Conservation (phyloP, 371 early-diverging fungal species). For the Mucor irregularis region DNA sequence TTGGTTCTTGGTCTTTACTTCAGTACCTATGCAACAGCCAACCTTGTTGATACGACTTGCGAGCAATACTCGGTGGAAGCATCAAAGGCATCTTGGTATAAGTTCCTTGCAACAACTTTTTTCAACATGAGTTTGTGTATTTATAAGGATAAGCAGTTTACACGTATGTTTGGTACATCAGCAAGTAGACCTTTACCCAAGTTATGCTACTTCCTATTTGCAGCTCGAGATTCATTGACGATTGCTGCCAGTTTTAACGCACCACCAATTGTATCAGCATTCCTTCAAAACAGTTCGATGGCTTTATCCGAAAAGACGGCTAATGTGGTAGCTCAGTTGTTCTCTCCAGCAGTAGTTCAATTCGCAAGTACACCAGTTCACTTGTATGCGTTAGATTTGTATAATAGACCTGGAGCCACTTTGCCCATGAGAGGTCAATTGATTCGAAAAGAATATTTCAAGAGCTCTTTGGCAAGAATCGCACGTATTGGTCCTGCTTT, state of each 20-base stretch:
- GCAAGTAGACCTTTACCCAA: constrained; percentile 51
- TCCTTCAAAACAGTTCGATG: constrained; percentile 22
- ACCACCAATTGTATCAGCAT: constrained; percentile 41
- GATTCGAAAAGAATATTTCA: constrained; percentile 56
- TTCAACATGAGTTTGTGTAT: constrained; percentile 62
- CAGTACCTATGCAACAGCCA: constrained; percentile 61
- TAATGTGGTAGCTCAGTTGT: constrained; percentile 47
- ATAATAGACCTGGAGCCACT: constrained; percentile 50
- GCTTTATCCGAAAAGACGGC: constrained; percentile 25
- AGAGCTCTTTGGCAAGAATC: constrained; percentile 57
- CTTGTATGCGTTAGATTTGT: constrained; percentile 60
- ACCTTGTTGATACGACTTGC: constrained; percentile 55
- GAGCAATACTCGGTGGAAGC: constrained; percentile 32
- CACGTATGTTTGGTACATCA: constrained; percentile 59
- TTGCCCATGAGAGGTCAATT: constrained; percentile 30
- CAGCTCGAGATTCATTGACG: constrained; percentile 62
- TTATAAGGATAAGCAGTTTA: constrained; percentile 62
- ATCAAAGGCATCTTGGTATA: constrained; percentile 38
- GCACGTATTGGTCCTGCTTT: constrained; percentile 72
- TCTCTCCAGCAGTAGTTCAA: constrained; percentile 60
- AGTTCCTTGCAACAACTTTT: constrained; percentile 58
- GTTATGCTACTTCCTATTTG: constrained; percentile 55
- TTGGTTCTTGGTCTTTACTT: constrained; percentile 59
- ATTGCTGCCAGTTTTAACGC: constrained; percentile 71
- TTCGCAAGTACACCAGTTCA: constrained; percentile 62